Percentiles rank a stretch among this genome's conserved stretches.
Conservation (phyloP, 1,284 basidiomycete species). For the Peniophora sp. region DNA sequence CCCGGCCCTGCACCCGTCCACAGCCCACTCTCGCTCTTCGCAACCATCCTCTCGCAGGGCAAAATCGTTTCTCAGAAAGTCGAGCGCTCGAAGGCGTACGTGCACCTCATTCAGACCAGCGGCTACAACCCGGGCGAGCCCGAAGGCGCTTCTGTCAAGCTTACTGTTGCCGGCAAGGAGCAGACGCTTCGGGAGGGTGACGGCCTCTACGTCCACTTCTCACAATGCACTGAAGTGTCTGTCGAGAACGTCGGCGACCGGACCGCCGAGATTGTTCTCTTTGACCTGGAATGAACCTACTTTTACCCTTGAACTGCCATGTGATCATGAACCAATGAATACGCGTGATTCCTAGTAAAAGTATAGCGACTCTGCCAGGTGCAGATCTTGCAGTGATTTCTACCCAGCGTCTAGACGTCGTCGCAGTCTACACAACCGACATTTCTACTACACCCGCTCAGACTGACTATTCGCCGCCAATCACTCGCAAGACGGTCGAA, state of each 20-base stretch:
- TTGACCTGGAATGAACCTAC: slow-evolving; percentile 57
- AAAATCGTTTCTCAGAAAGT: slow-evolving; percentile 39
- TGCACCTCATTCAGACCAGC: slow-evolving; percentile 69
- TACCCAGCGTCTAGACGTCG: no score
- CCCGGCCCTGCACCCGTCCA: slow-evolving; percentile 72
- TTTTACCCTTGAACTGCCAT: no score
- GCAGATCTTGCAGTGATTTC: no score
- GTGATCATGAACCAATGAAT: no score
- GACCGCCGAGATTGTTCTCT: slow-evolving; percentile 63
- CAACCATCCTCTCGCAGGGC: slow-evolving; percentile 57
- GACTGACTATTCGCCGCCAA: no score
- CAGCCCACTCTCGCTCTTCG: slow-evolving; percentile 51
- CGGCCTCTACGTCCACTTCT: slow-evolving; percentile 56
- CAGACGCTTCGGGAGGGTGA: slow-evolving; percentile 57
- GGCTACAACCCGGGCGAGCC: slow-evolving; percentile 60
- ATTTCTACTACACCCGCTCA: no score
- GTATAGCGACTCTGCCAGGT: no score
- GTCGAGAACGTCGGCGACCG: slow-evolving; percentile 54
- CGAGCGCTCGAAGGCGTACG: slow-evolving; percentile 43
- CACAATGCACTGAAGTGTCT: slow-evolving; percentile 34
- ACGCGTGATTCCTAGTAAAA: no score
- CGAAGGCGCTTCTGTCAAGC: slow-evolving; percentile 40
- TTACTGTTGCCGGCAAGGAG: slow-evolving; percentile 23
- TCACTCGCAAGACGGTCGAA: no score
- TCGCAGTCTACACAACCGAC: no score